These are phyloP conservation scores for Aspergillus amoenus DNA, from an alignment of 2,329 filamentous ascomycete species.

Conservation along the genomic window DNA sequence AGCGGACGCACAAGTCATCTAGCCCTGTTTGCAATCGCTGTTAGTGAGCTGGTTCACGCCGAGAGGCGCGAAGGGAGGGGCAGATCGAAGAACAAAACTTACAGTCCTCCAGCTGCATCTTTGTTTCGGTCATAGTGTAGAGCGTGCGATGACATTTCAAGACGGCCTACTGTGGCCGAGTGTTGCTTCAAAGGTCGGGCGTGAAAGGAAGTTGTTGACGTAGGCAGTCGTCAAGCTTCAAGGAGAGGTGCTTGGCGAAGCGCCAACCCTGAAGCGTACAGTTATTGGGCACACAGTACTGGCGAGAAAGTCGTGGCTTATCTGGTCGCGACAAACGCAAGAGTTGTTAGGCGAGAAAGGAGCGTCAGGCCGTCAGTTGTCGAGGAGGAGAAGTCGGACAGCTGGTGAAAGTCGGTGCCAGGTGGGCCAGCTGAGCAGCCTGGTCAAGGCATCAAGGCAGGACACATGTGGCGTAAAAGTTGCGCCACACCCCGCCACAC, in stretches of 20 bases:
- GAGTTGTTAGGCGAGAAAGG: constrained; percentile 1
- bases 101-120: constrained; percentile 91
- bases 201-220: constrained; percentile 19
- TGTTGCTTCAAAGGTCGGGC: constrained; percentile 22
- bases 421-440: background rate
- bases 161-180: constrained; percentile 22
- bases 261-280: constrained; percentile 26
- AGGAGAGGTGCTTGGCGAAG: constrained; percentile 27
- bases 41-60: constrained; percentile 22
- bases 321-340: constrained; percentile 3
- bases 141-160: constrained; percentile 62
- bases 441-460: background rate
- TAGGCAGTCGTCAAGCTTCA: constrained; percentile 27
- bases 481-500: background rate
- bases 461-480: background rate
- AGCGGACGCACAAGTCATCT: constrained; percentile 96
- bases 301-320: constrained; percentile 3
- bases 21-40: constrained; percentile 61
- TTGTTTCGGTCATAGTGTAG: constrained; percentile 69
- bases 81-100: constrained; percentile 32
- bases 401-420: background rate
- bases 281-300: background rate
- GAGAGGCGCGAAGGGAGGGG: background rate
- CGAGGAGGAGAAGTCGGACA: no score
- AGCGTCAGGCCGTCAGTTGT: background rate